A percentile compares a stretch with the other conserved stretches of the same genome.
Evolutionary conservation across 805 yeast species (phyloP).

Genomic region (Lipomyces kockii): DNA sequence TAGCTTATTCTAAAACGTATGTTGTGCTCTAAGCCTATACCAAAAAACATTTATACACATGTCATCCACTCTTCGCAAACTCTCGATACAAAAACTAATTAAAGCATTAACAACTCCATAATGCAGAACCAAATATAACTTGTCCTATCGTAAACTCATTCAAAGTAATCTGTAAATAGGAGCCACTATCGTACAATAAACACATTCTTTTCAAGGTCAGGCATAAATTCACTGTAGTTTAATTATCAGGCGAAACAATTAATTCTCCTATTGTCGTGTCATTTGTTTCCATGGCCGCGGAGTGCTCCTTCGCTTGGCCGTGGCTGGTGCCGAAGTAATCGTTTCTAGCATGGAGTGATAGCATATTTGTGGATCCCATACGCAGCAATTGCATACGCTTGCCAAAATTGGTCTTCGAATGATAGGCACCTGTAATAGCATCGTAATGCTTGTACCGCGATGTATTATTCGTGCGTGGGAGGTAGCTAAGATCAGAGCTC

Average conservation of each 20-base stretch:
- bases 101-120: background rate
- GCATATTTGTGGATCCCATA: slow-evolving; percentile 29
- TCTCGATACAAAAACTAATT: background rate
- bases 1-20: too few relatives aligned
- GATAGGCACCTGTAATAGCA: slow-evolving; percentile 20
- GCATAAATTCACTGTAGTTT: background rate
- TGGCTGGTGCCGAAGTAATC: slow-evolving; percentile 27
- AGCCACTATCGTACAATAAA: background rate
- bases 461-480: slow-evolving; percentile 3
- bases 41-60: background rate
- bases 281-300: background rate
- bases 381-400: slow-evolving; percentile 21
- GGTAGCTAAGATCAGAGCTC: slow-evolving; percentile 4
- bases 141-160: background rate
- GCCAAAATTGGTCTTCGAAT: slow-evolving; percentile 21
- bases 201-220: background rate
- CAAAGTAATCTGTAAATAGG: background rate
- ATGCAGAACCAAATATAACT: background rate
- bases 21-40: background rate
- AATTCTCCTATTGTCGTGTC: background rate
- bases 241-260: background rate
- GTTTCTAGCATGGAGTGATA: slow-evolving; percentile 29
- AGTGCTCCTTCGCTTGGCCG: background rate
- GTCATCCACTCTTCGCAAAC: background rate
- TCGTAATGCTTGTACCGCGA: slow-evolving; percentile 22